phyloP scores from a whole-genome alignment of 2,329 filamentous ascomycete species.

The Helminthosporium solani region DNA sequence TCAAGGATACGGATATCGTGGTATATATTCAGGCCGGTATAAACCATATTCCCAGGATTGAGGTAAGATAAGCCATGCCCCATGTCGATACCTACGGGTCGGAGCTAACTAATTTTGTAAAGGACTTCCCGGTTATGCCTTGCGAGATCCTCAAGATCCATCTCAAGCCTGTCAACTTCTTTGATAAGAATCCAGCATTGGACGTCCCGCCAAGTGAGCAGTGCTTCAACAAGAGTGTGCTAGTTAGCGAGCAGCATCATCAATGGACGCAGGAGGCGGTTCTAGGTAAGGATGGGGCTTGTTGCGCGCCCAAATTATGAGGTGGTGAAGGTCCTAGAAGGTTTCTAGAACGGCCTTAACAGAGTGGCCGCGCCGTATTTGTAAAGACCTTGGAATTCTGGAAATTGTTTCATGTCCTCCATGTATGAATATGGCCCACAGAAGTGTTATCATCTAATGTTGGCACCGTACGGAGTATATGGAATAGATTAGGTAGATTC shows the following conservation, averaged over 20 bases:
- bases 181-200: constrained; percentile 58
- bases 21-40: constrained; percentile 60
- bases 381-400: too few species aligned
- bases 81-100: not conserved
- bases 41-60: constrained; percentile 57
- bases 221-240: constrained; percentile 46
- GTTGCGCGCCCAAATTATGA: constrained; percentile 39
- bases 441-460: too few species aligned
- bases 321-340: not conserved
- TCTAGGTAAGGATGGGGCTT: constrained; percentile 40
- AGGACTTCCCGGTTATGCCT: constrained; percentile 61
- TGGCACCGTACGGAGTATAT: too few species aligned
- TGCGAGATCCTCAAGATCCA: constrained; percentile 59
- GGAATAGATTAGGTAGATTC: too few species aligned
- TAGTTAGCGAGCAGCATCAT: constrained; percentile 41
- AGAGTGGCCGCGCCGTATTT: too few species aligned
- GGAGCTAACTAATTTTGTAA: constrained; percentile 4
- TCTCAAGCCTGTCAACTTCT: constrained; percentile 61
- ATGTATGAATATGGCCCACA: too few species aligned
- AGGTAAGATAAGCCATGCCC: constrained; percentile 27
- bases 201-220: constrained; percentile 58
- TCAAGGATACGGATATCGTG: constrained; percentile 59
- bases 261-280: constrained; percentile 40
- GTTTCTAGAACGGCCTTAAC: too few species aligned
- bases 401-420: too few species aligned